phyloP scores from a whole-genome alignment of 2,329 filamentous ascomycete species.

The Xylariaceae sp. region DNA sequence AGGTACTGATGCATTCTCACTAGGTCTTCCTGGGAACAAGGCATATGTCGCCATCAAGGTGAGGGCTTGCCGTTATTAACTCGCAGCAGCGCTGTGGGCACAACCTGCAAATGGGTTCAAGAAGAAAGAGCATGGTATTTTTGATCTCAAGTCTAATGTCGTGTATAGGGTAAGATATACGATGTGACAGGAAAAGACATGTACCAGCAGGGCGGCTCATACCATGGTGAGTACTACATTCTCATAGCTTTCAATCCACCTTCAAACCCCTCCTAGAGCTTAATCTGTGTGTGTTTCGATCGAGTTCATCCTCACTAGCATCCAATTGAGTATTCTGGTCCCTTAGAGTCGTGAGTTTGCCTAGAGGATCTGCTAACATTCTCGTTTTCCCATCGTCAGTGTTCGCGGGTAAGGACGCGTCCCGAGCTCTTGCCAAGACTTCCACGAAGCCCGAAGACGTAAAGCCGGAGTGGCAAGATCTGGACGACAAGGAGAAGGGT shows the following conservation, averaged over 20 bases:
- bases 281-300: no score
- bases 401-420: conserved; percentile 93
- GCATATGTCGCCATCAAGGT: conserved; percentile 70
- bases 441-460: conserved; percentile 85
- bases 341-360: no score
- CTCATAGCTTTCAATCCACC: neutral
- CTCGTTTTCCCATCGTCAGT: conserved; percentile 50
- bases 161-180: conserved; percentile 76
- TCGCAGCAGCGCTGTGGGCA: conserved; percentile 24
- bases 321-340: no score
- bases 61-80: conserved; percentile 12
- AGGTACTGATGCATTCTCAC: conserved; percentile 2
- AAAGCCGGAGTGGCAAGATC: conserved; percentile 73
- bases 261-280: neutral
- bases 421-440: conserved; percentile 81
- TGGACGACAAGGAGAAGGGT: conserved; percentile 80
- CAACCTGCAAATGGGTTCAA: conserved; percentile 17
- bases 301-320: no score
- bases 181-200: conserved; percentile 88
- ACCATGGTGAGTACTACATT: conserved; percentile 63
- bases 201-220: conserved; percentile 78
- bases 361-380: conserved; percentile 5
- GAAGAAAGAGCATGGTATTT: neutral
- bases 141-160: conserved; percentile 2
- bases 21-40: conserved; percentile 61